phyloP scores from a whole-genome alignment of 2,329 filamentous ascomycete genomes.

The Coleophoma eucalyptorum region DNA sequence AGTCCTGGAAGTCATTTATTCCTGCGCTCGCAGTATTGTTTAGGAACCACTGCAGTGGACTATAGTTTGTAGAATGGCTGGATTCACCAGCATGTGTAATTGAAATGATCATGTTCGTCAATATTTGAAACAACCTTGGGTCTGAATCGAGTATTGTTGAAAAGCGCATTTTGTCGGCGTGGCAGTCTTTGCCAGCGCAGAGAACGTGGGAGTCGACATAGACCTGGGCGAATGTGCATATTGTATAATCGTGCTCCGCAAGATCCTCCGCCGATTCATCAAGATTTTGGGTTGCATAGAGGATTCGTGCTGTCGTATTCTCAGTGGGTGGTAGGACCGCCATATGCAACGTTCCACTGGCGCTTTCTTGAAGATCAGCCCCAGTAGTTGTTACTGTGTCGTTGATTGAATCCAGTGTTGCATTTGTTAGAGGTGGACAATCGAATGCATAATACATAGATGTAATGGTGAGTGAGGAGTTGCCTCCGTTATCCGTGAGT shows the following conservation, averaged over 20 bases:
- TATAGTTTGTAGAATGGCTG: neutral
- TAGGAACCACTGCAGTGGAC: neutral
- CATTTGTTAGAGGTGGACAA: neutral
- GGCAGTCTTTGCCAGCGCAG: neutral
- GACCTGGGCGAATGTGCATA: neutral
- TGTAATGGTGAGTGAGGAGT: neutral
- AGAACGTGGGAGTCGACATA: slow-evolving; percentile 3
- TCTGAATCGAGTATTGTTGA: neutral
- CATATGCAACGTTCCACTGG: neutral
- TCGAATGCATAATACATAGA: neutral
- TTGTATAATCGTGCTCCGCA: slow-evolving; percentile 1
- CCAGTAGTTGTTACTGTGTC: neutral
- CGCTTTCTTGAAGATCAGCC: neutral
- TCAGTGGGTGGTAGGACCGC: neutral
- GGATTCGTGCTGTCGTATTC: neutral
- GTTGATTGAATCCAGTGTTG: neutral
- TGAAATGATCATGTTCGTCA: neutral
- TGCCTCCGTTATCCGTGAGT: neutral
- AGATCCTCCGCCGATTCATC: neutral
- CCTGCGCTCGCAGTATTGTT: neutral
- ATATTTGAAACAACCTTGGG: too few species aligned
- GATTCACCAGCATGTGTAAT: neutral
- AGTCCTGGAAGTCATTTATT: too few species aligned
- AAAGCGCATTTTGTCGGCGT: neutral
- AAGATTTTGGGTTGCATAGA: neutral